These are phyloP conservation scores for Phytophthora aleatoria DNA, from an alignment of 352 stramenopile genomes.

Conservation along the genomic window DNA sequence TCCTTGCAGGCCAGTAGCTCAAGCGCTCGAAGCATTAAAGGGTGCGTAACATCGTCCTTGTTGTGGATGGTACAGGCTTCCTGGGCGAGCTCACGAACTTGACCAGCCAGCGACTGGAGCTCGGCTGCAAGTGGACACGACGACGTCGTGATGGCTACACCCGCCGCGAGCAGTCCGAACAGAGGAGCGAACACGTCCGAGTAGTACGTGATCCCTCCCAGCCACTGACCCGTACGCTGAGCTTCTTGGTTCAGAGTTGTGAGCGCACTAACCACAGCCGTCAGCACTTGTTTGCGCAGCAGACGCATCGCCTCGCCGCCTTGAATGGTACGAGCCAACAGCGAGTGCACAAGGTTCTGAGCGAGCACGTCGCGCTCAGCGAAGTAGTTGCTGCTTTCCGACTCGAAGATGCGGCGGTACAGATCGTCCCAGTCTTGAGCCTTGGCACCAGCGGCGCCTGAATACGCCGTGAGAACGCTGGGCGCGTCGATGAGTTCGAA, in stretches of 20 bases:
- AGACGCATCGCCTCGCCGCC: slow-evolving; percentile 16
- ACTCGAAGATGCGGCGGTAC: slow-evolving; percentile 77
- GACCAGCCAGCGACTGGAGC: slow-evolving; percentile 23
- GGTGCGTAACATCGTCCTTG: slow-evolving; percentile 38
- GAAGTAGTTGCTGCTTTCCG: slow-evolving; percentile 84
- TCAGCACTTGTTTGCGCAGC: slow-evolving; percentile 44
- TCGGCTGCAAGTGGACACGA: slow-evolving; percentile 16
- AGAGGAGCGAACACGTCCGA: slow-evolving; percentile 63
- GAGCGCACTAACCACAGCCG: slow-evolving; percentile 25
- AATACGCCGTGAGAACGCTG: slow-evolving; percentile 48
- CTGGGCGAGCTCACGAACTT: slow-evolving; percentile 34
- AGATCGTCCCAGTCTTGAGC: slow-evolving; percentile 60
- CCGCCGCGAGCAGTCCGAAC: slow-evolving; percentile 48
- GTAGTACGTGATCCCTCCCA: slow-evolving; percentile 74
- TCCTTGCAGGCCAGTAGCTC: slow-evolving; percentile 28
- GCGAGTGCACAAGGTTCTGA: slow-evolving; percentile 56
- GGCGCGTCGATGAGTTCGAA: slow-evolving; percentile 47
- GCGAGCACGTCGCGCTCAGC: slow-evolving; percentile 63
- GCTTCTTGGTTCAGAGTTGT: slow-evolving; percentile 37
- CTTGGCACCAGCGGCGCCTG: slow-evolving; percentile 39
- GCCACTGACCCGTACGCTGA: slow-evolving; percentile 44
- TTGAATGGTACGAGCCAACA: slow-evolving; percentile 34
- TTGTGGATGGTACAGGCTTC: slow-evolving; percentile 20
- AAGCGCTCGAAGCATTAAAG: slow-evolving; percentile 44
- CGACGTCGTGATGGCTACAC: slow-evolving; percentile 42